phyloP scores from a whole-genome alignment of 1,139 yeast genomes.

The Candida pseudoviswanathii region DNA sequence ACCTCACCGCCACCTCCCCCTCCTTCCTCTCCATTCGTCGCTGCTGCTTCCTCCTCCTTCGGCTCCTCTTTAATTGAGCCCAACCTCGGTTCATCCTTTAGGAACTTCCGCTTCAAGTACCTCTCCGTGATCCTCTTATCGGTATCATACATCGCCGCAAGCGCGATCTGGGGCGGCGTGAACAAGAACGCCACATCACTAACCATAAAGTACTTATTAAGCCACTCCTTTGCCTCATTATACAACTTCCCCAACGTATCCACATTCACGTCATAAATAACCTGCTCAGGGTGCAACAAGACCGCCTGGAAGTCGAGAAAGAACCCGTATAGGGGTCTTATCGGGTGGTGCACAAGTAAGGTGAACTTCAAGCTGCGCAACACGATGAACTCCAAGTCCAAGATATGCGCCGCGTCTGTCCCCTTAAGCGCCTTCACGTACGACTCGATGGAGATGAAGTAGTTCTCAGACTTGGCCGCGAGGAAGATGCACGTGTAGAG shows the following conservation, averaged over 20 bases:
- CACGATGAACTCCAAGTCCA: conserved; percentile 77
- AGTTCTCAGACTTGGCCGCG: conserved; percentile 92
- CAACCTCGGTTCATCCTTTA: conserved; percentile 17
- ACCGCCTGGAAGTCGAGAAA: conserved; percentile 81
- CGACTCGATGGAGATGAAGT: conserved; percentile 82
- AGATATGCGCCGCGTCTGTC: conserved; percentile 64
- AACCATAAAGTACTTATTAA: conserved; percentile 63
- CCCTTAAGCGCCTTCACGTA: conserved; percentile 73
- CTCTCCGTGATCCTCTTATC: conserved; percentile 65
- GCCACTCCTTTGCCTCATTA: conserved; percentile 66
- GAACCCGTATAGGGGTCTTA: conserved; percentile 86
- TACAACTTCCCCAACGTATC: conserved; percentile 57
- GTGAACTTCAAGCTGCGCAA: conserved; percentile 78
- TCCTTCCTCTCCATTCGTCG: not conserved
- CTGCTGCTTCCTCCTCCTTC: conserved; percentile 8
- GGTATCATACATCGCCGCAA: conserved; percentile 74
- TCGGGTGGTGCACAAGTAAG: conserved; percentile 83
- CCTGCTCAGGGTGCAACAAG: conserved; percentile 42
- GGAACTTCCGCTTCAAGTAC: conserved; percentile 65
- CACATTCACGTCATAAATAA: conserved; percentile 39
- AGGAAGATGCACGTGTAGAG: conserved; percentile 84
- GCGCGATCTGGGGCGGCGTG: conserved; percentile 94
- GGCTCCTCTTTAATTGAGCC: conserved; percentile 19
- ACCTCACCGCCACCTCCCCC: not conserved
- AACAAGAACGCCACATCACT: conserved; percentile 76